phyloP scores from a whole-genome alignment of 176 grass and related monocot species.

The Triticum dicoccoides region DNA sequence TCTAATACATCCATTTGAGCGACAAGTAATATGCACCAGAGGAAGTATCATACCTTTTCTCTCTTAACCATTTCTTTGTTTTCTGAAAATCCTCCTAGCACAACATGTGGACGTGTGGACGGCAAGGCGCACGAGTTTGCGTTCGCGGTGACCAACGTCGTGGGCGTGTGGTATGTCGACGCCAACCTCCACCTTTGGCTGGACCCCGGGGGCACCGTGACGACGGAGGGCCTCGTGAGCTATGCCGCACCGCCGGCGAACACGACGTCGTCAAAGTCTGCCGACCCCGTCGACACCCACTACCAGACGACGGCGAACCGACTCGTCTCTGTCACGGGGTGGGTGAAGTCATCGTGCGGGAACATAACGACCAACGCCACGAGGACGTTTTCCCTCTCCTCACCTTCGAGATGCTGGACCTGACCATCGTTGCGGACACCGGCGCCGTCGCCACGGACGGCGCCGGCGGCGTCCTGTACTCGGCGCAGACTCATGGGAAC shows the following conservation, averaged over 20 bases:
- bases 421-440: constrained; percentile 52
- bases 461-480: not conserved
- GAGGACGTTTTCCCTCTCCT: constrained; percentile 46
- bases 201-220: constrained; percentile 46
- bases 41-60: too few relatives aligned
- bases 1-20: too few relatives aligned
- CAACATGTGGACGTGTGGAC: not conserved
- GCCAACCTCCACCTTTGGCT: too few relatives aligned
- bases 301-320: constrained; percentile 47
- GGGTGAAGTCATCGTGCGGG: constrained; percentile 62
- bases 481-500: constrained; percentile 35
- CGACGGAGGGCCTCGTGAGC: constrained; percentile 36
- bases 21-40: too few relatives aligned
- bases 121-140: constrained; percentile 55
- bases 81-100: too few relatives aligned
- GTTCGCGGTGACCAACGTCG: constrained; percentile 65
- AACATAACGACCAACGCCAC: constrained; percentile 71
- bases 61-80: too few relatives aligned
- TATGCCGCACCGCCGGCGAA: constrained; percentile 42
- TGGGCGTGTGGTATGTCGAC: not conserved
- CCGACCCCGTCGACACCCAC: constrained; percentile 47
- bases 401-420: constrained; percentile 52
- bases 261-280: constrained; percentile 34
- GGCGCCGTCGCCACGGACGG: not conserved
- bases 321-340: constrained; percentile 49